Evolutionary conservation across 441 rosid species (phyloP), one percentile per base, ranked within the genome.

Genomic region (Codiaeum variegatum): DNA sequence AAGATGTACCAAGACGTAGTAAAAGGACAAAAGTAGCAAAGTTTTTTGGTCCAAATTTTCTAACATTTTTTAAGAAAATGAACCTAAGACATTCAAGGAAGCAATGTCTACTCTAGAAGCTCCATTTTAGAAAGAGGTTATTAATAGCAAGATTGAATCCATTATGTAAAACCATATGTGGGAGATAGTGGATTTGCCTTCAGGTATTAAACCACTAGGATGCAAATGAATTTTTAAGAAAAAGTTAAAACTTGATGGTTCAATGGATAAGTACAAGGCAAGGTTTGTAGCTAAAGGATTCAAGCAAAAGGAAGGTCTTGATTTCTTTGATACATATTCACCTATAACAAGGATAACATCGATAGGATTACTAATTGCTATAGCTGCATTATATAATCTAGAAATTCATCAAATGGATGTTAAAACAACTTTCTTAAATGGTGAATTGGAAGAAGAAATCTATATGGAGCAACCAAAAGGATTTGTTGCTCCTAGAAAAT

Each of bases 151-250:
- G n/a, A n/a, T n/a, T n/a, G n/a, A n/a, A n/a, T n/a, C n/a, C n/a
- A n/a, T n/a, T n/a, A n/a, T n/a, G n/a, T 8, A 69, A 54, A 69
- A 65, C n/a, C 26, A 65, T 44, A 65, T n/a, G 9, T 65, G 68
- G 9, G 62, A 52, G 11, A 9, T 69, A 15, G 31, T 69, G 38
- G 38, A 42, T 38, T 0, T 70, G 8, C n/a, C n/a, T n/a, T n/a
- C n/a, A n/a, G n/a, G n/a, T n/a, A n/a, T n/a, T n/a, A n/a, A n/a
- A n/a, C n/a, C n/a, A n/a, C n/a, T n/a, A n/a, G n/a, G n/a, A n/a
- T n/a, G n/a, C n/a, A n/a, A n/a, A n/a, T n/a, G n/a, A n/a, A n/a
- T n/a, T n/a, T n/a, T n/a, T n/a, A n/a, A n/a, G n/a, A n/a, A n/a
- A n/a, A n/a, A n/a, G n/a, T 1, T 56, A 5, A 70, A 58, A 36